Conservation (phyloP, 306 rosid genomes). For the Cicer arietinum region DNA sequence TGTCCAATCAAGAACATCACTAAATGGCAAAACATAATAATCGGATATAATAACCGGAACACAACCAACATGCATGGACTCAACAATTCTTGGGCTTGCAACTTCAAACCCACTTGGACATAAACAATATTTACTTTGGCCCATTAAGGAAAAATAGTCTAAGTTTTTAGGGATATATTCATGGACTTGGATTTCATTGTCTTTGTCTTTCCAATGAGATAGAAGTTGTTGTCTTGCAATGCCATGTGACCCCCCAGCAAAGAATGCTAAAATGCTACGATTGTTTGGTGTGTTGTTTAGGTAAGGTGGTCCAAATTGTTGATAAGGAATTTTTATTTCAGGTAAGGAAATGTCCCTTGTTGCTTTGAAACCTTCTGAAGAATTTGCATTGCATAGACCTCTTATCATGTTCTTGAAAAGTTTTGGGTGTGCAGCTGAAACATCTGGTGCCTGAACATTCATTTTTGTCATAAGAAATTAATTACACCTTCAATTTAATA, state of each 20-base stretch:
- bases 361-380: conserved; percentile 41
- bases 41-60: conserved; percentile 58
- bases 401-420: conserved; percentile 39
- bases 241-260: conserved; percentile 43
- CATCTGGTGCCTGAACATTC: conserved; percentile 41
- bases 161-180: too few relatives aligned
- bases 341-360: conserved; percentile 42
- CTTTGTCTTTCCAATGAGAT: conserved; percentile 33
- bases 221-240: conserved; percentile 6
- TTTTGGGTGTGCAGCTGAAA: conserved; percentile 17
- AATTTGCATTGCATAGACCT: conserved; percentile 43
- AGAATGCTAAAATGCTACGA: conserved; percentile 40
- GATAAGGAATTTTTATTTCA: conserved; percentile 14
- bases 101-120: too few relatives aligned
- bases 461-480: background rate
- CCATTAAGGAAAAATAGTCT: too few relatives aligned
- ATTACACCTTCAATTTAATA: too few relatives aligned
- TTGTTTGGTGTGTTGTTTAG: background rate
- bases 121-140: too few relatives aligned
- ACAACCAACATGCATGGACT: conserved; percentile 27
- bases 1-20: conserved; percentile 60
- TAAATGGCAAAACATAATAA: conserved; percentile 52
- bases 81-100: too few relatives aligned
- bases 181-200: conserved; percentile 16
- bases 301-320: background rate